phyloP scores from a whole-genome alignment of 208 protist species.

The Leishmania braziliensis region DNA sequence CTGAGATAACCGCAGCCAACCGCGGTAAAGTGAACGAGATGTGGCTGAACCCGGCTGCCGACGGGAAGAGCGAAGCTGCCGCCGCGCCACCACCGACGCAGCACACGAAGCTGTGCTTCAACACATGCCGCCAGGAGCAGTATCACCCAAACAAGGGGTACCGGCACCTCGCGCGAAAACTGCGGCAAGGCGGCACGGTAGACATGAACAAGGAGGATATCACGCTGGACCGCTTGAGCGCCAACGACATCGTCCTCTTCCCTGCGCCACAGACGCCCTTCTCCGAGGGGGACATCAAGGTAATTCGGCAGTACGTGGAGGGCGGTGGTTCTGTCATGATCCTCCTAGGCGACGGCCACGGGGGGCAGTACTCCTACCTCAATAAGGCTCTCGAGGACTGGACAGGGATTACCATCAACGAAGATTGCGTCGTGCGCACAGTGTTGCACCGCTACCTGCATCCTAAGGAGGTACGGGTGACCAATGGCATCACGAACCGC shows the following conservation, averaged over 20 bases:
- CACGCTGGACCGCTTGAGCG: slow-evolving; percentile 70
- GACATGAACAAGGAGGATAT: slow-evolving; percentile 93
- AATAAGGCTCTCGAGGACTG: slow-evolving; percentile 84
- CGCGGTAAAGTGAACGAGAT: slow-evolving; percentile 2
- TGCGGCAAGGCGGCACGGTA: slow-evolving; percentile 73
- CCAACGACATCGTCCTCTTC: slow-evolving; percentile 84
- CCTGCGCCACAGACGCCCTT: slow-evolving; percentile 75
- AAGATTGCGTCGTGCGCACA: slow-evolving; percentile 94
- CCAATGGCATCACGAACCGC: slow-evolving; percentile 95
- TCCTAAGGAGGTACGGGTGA: slow-evolving; percentile 95
- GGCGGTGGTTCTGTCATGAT: slow-evolving; percentile 92
- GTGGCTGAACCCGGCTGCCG: slow-evolving; percentile 1
- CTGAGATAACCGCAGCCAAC: slow-evolving; percentile 23
- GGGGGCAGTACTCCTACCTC: slow-evolving; percentile 81
- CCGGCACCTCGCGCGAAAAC: slow-evolving; percentile 81
- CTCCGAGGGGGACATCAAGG: slow-evolving; percentile 73
- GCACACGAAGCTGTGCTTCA: slow-evolving; percentile 84
- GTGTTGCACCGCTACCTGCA: slow-evolving; percentile 97
- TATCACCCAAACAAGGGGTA: slow-evolving; percentile 91
- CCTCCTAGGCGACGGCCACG: slow-evolving; percentile 93
- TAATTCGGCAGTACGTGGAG: slow-evolving; percentile 87
- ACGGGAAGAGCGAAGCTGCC: slow-evolving; percentile 12
- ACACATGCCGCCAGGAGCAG: slow-evolving; percentile 88
- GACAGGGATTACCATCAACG: slow-evolving; percentile 93
- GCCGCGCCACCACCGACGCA: slow-evolving; percentile 2